Percentiles rank a stretch among this genome's conserved stretches.
These are phyloP conservation scores for Zelopaecilomyces penicillatus DNA, from an alignment of 2,329 filamentous ascomycete genomes.

Conservation along the genomic window DNA sequence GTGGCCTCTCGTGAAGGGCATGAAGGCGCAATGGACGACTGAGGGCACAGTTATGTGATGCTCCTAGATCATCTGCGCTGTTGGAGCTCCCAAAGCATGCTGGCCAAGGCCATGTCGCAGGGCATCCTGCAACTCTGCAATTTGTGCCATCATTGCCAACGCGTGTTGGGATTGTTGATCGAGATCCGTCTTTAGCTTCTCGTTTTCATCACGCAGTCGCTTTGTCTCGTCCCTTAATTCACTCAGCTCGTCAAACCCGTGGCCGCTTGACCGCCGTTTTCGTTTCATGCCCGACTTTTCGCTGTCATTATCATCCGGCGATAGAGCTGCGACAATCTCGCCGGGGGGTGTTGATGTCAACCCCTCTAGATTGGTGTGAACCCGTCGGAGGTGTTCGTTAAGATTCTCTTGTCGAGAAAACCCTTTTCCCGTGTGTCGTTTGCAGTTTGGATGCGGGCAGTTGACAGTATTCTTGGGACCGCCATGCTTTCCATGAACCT, in stretches of 20 bases:
- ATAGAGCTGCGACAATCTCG: conserved; percentile 25
- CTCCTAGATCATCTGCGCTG: conserved; percentile 32
- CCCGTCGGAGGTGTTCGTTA: conserved; percentile 82
- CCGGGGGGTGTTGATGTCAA: conserved; percentile 24
- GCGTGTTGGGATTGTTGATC: conserved; percentile 40
- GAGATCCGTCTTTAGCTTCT: conserved; percentile 45
- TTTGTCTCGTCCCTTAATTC: conserved; percentile 59
- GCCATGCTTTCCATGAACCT: conserved; percentile 86
- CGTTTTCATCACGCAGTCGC: conserved; percentile 56
- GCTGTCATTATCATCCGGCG: conserved; percentile 39
- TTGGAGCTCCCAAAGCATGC: conserved; percentile 27
- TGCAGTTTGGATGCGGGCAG: conserved; percentile 81
- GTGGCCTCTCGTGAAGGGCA: too few species aligned
- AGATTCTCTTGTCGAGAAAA: conserved; percentile 93
- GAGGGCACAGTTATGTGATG: background rate
- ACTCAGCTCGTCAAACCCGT: conserved; percentile 35
- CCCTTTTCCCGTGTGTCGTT: conserved; percentile 77
- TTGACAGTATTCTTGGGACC: conserved; percentile 80
- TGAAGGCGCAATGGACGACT: too few species aligned
- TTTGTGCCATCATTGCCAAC: conserved; percentile 40
- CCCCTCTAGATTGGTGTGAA: conserved; percentile 55
- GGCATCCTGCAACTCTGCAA: conserved; percentile 36
- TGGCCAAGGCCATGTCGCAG: conserved; percentile 27
- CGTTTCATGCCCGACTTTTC: conserved; percentile 39
- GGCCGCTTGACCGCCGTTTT: conserved; percentile 31